These are phyloP conservation scores for Hymenotorrendiella dingleyae DNA, from an alignment of 2,329 filamentous ascomycete species.

Conservation along the genomic window DNA sequence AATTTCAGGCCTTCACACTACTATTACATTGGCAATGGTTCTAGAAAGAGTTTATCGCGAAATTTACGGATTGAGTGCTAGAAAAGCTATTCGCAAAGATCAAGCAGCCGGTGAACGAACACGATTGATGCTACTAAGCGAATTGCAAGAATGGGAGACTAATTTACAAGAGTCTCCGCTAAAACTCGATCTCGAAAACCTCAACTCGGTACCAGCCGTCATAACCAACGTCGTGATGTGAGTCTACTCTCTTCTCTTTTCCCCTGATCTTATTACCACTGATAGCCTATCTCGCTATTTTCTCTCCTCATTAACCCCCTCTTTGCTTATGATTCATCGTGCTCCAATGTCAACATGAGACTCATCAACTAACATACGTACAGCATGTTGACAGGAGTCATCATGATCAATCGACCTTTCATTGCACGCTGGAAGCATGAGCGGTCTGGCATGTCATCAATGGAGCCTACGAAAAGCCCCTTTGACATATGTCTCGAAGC, in stretches of 20 bases:
- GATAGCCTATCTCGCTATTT: too few species aligned
- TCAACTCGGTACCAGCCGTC: slow-evolving; percentile 23
- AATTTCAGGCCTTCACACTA: slow-evolving; percentile 26
- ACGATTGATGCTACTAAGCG: slow-evolving; percentile 21
- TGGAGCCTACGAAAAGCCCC: slow-evolving; percentile 12
- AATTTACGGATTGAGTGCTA: slow-evolving; percentile 24
- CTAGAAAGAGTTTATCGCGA: slow-evolving; percentile 24
- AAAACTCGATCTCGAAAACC: slow-evolving; percentile 22
- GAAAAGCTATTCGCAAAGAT: slow-evolving; percentile 25
- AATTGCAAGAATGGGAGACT: slow-evolving; percentile 23
- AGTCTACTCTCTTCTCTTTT: not conserved
- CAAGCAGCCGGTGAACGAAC: slow-evolving; percentile 20
- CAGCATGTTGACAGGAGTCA: slow-evolving; percentile 18
- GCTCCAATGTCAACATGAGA: too few species aligned
- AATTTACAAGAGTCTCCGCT: slow-evolving; percentile 23
- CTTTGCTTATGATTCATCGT: too few species aligned
- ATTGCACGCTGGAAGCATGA: slow-evolving; percentile 6
- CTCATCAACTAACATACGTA: not conserved
- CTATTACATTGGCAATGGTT: slow-evolving; percentile 19
- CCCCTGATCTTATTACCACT: too few species aligned
- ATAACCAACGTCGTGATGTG: slow-evolving; percentile 25
- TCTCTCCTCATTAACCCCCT: too few species aligned
- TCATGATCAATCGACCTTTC: slow-evolving; percentile 28
- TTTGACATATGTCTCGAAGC: slow-evolving; percentile 23
- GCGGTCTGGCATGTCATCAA: not conserved